Evolutionary conservation across 2,329 filamentous ascomycete genomes (phyloP), one percentile per base, ranked within the genome.

Genomic region (Amesomyces nigricolor): DNA sequence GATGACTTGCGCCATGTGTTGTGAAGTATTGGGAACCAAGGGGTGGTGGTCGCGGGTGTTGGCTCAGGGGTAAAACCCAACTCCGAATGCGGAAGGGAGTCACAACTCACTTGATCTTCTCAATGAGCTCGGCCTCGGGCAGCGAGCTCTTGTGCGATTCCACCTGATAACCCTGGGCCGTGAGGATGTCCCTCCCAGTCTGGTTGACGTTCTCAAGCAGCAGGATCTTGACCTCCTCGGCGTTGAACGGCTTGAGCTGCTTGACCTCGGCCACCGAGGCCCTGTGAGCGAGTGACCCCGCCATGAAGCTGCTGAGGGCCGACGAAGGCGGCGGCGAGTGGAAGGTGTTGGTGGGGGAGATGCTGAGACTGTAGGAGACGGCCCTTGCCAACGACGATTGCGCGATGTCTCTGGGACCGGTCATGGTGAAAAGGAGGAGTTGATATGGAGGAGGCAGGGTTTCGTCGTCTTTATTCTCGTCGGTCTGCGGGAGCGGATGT

Each of bases 191-290:
- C 65, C 85, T 82, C 13, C 94, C 94, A 22, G 90, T 89, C 73
- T 89, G 78, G 71, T 99, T 99, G 68, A 99, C 89, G 73, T 97
- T 99, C 71, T 99, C 94, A 32, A 99, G 78, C 16, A 99, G 80
- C 55, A 99, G 75, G 54, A 99, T 95, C 76, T 96, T 97, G 75
- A 99, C 91, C 69, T 97, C 92, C 68, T 92, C 85, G 19, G 91
- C 94, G 69, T 92, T 87, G 75, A 99, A 99, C 14, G 94, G 94
- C 76, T 96, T 96, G 64, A 99, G 76, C 63, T 87, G 87, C 74
- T 96, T 96, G 9, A 76, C 68, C 43, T 75, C 32, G 32, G 11
- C 72, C 37, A 71, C 70, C 40, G 44, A 51, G 7, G 48, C n/a
- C 26, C 70, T 71, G 62, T 72, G 73, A 57, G 64, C 70, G 47